phyloP scores from a whole-genome alignment of 305 asterid genomes.

The Caryopteris hybrid region DNA sequence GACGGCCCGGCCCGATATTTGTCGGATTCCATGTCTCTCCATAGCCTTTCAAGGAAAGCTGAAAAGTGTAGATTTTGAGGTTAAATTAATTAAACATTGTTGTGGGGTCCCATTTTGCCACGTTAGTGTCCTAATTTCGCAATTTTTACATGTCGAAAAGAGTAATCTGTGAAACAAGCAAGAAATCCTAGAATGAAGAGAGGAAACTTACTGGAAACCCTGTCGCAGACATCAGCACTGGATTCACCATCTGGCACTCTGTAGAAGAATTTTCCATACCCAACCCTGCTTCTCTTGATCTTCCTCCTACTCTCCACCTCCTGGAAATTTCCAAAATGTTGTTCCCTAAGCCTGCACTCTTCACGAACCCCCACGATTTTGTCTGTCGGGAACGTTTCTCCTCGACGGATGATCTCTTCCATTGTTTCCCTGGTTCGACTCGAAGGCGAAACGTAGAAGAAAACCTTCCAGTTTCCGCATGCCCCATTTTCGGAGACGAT shows the following conservation, averaged over 20 bases:
- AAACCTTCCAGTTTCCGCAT: slow-evolving; percentile 18
- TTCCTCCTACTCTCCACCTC: slow-evolving; percentile 36
- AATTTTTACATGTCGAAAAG: too few relatives aligned
- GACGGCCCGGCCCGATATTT: slow-evolving; percentile 25
- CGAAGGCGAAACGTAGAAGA: slow-evolving; percentile 43
- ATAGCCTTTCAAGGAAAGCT: slow-evolving; percentile 68
- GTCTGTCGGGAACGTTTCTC: slow-evolving; percentile 14
- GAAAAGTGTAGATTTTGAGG: too few relatives aligned
- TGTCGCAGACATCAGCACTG: slow-evolving; percentile 47
- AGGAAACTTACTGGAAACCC: slow-evolving; percentile 31
- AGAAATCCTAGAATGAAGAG: too few relatives aligned
- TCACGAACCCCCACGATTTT: slow-evolving; percentile 33
- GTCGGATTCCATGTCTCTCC: slow-evolving; percentile 72
- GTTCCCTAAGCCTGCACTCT: slow-evolving; percentile 50
- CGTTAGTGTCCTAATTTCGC: too few relatives aligned
- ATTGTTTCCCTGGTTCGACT: slow-evolving; percentile 32
- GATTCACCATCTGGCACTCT: slow-evolving; percentile 48
- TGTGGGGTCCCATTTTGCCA: too few relatives aligned
- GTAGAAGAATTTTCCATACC: slow-evolving; percentile 42
- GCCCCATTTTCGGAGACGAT: slow-evolving; percentile 19
- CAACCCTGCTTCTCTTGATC: slow-evolving; percentile 32
- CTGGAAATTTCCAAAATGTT: slow-evolving; percentile 45
- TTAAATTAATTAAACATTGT: too few relatives aligned
- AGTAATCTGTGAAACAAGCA: too few relatives aligned
- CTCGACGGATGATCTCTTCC: slow-evolving; percentile 23